A percentile compares a stretch with the other conserved stretches of the same genome.
phyloP scores from a whole-genome alignment of 306 rosid genomes.

The Prunus davidiana region DNA sequence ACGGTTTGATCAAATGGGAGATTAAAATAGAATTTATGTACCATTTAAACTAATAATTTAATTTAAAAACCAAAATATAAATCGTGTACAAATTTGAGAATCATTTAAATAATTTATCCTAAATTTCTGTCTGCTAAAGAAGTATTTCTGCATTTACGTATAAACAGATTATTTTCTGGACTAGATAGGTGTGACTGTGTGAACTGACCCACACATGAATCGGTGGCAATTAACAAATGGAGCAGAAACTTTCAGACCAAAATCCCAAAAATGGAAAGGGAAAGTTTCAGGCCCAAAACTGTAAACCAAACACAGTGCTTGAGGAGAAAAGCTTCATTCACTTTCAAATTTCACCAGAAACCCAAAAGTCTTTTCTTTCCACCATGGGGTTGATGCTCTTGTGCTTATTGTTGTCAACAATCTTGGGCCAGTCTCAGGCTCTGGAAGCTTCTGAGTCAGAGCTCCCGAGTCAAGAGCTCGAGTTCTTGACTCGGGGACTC shows the following conservation, averaged over 20 bases:
- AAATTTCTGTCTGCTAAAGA: no score
- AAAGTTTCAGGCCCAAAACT: no score
- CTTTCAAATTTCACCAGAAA: not conserved
- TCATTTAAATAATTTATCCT: no score
- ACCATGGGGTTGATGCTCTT: not conserved
- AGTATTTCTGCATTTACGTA: no score
- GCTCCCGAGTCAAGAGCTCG: constrained; percentile 24
- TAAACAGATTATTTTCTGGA: no score
- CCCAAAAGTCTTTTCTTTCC: not conserved
- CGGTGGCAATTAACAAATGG: not conserved
- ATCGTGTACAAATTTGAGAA: no score
- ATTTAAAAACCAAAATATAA: no score
- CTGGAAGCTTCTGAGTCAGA: constrained; percentile 13
- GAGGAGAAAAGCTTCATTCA: not conserved
- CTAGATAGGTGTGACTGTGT: no score
- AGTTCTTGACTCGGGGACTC: constrained; percentile 20
- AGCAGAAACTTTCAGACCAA: not conserved
- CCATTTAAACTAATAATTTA: no score
- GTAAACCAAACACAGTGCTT: not conserved
- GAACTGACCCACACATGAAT: no score
- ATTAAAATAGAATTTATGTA: no score
- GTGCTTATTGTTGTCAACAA: not conserved
- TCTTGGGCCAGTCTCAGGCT: constrained; percentile 7
- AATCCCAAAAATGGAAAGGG: not conserved
- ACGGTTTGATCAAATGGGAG: no score